phyloP scores from a whole-genome alignment of 2,329 filamentous ascomycete species.

The Calonectria honghensis region DNA sequence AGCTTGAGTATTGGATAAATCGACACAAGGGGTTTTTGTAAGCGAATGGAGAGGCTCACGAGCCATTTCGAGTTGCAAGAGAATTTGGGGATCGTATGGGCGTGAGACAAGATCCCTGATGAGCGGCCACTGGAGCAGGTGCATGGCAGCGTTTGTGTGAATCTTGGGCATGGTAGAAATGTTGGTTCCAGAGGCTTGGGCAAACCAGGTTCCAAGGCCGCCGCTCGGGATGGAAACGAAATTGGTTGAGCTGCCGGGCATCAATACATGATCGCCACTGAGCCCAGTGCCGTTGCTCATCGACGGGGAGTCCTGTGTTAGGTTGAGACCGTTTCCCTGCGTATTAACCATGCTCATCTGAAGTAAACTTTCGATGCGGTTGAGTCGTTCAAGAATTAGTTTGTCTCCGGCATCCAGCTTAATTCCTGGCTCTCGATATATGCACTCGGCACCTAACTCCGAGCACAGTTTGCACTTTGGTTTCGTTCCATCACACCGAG shows the following conservation, averaged over 20 bases:
- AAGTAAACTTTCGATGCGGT: conserved; percentile 86
- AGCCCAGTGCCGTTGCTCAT: conserved; percentile 78
- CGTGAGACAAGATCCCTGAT: conserved; percentile 86
- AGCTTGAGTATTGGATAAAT: conserved; percentile 82
- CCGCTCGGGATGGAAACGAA: conserved; percentile 76
- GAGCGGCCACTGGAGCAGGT: conserved; percentile 87
- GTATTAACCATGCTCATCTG: conserved; percentile 78
- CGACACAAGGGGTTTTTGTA: conserved; percentile 79
- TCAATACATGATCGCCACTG: conserved; percentile 73
- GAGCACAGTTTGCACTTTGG: conserved; percentile 91
- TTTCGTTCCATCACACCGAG: conserved; percentile 85
- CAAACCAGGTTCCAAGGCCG: conserved; percentile 84
- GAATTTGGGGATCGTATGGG: conserved; percentile 87
- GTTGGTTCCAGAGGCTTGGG: conserved; percentile 72
- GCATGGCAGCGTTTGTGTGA: conserved; percentile 86
- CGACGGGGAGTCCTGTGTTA: conserved; percentile 78
- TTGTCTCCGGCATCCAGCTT: conserved; percentile 92
- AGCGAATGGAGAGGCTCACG: conserved; percentile 83
- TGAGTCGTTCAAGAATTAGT: conserved; percentile 86
- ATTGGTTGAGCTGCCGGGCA: conserved; percentile 63
- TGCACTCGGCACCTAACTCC: conserved; percentile 87
- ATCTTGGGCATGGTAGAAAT: conserved; percentile 91
- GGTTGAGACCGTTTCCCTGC: conserved; percentile 70
- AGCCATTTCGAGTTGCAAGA: conserved; percentile 87
- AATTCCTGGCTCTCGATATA: conserved; percentile 90